Conservation (phyloP, 2,329 filamentous ascomycete species). For the Claviceps maximensis region DNA sequence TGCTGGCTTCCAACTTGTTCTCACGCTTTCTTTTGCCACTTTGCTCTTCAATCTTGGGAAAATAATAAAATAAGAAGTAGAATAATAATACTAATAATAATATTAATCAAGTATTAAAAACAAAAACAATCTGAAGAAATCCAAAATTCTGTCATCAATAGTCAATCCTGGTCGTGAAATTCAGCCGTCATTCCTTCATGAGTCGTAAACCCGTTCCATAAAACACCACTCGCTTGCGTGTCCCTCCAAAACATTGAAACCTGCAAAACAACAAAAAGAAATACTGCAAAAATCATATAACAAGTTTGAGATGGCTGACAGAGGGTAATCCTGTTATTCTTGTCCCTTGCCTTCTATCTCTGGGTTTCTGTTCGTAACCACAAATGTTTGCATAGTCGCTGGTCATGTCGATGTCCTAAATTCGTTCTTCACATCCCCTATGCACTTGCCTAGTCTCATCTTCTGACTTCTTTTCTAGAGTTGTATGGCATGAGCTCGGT, state of each 20-base stretch:
- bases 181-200: neutral
- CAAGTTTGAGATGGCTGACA: neutral
- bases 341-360: conserved; percentile 1
- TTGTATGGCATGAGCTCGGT: conserved; percentile 2
- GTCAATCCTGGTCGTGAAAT: neutral
- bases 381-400: conserved; percentile 7
- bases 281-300: neutral
- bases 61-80: neutral
- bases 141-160: no score
- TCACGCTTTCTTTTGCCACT: no score
- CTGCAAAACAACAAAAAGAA: no score
- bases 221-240: conserved; percentile 1
- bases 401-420: conserved; percentile 7
- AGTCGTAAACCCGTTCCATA: neutral
- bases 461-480: conserved; percentile 13
- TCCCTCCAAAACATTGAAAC: no score
- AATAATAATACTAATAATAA: no score
- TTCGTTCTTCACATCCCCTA: conserved; percentile 8
- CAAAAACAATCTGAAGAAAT: neutral
- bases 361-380: conserved; percentile 11
- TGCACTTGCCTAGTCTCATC: conserved; percentile 11
- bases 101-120: no score
- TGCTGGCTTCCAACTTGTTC: no score
- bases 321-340: neutral
- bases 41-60: no score